Percentiles rank a stretch among this genome's conserved stretches.
These are phyloP conservation scores for Colletotrichum sp. DNA, from an alignment of 2,329 filamentous ascomycete species.

Conservation along the genomic window DNA sequence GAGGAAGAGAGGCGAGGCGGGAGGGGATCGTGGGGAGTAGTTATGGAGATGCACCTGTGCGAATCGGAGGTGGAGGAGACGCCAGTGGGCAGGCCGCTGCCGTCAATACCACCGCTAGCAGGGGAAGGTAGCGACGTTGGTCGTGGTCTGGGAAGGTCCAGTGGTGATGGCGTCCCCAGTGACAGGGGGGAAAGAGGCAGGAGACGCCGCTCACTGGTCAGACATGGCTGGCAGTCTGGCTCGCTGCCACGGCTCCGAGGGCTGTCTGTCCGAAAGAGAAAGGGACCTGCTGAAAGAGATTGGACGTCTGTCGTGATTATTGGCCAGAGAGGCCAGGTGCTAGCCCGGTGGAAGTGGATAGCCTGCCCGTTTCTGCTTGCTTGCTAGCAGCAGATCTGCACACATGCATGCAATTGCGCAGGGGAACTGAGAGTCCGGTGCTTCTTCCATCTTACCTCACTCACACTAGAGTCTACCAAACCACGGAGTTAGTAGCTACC, in stretches of 20 bases:
- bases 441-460: not conserved
- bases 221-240: slow-evolving; percentile 4
- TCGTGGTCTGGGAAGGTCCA: not conserved
- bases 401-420: slow-evolving; percentile 10
- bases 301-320: not conserved
- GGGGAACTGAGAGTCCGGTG: not conserved
- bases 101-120: not conserved
- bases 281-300: not conserved
- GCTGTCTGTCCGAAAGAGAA: not conserved
- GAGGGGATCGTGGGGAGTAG: slow-evolving; percentile 20
- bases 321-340: not conserved
- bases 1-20: slow-evolving; percentile 2
- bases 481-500: not conserved
- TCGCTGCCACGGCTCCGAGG: not conserved
- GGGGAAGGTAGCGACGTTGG: not conserved
- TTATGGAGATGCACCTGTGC: slow-evolving; percentile 13
- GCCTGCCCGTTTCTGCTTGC: not conserved
- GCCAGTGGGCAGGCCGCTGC: not conserved
- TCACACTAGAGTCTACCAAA: not conserved
- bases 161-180: not conserved
- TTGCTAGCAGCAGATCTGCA: slow-evolving; percentile 2
- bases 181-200: not conserved
- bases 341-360: not conserved
- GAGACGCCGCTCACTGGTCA: not conserved
- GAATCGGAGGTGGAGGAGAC: slow-evolving; percentile 11